Evolutionary conservation across 2,329 filamentous ascomycete genomes (phyloP).

Genomic region (Sporothrix curviconia): DNA sequence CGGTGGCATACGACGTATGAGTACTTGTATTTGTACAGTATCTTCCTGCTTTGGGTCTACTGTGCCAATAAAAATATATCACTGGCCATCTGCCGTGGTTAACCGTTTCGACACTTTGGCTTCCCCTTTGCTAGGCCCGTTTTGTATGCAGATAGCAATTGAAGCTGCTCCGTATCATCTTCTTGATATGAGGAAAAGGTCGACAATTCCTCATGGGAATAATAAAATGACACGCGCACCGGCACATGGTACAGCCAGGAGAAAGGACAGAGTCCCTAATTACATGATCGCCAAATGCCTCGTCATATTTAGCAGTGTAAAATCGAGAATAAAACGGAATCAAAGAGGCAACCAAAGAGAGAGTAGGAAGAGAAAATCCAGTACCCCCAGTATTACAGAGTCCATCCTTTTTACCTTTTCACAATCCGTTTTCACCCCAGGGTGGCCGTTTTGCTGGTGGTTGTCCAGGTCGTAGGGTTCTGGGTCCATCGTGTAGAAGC

Average conservation of each 20-base stretch:
- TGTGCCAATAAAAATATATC: too few relatives aligned
- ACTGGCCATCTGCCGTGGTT: not conserved
- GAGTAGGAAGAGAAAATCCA: too few relatives aligned
- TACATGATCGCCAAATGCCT: conserved; percentile 7
- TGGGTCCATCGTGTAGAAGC: not conserved
- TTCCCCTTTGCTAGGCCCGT: not conserved
- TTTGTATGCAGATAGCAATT: not conserved
- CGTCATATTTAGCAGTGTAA: not conserved
- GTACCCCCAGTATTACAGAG: too few relatives aligned
- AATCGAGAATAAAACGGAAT: not conserved
- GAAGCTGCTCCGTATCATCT: not conserved
- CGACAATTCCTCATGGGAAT: not conserved
- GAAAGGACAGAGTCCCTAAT: not conserved
- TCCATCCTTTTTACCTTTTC: too few relatives aligned
- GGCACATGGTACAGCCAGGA: too few relatives aligned
- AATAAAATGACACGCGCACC: not conserved
- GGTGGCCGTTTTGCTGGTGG: too few relatives aligned
- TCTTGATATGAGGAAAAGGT: not conserved
- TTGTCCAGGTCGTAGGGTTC: not conserved
- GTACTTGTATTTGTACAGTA: too few relatives aligned
- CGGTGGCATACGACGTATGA: too few relatives aligned
- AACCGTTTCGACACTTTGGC: not conserved
- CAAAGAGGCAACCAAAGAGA: not conserved
- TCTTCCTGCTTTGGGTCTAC: too few relatives aligned
- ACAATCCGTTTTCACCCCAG: too few relatives aligned